Percentiles rank a stretch among this genome's conserved stretches.
Evolutionary conservation across 2,329 filamentous ascomycete species (phyloP).

Genomic region (Colletotrichum higginsianum): DNA sequence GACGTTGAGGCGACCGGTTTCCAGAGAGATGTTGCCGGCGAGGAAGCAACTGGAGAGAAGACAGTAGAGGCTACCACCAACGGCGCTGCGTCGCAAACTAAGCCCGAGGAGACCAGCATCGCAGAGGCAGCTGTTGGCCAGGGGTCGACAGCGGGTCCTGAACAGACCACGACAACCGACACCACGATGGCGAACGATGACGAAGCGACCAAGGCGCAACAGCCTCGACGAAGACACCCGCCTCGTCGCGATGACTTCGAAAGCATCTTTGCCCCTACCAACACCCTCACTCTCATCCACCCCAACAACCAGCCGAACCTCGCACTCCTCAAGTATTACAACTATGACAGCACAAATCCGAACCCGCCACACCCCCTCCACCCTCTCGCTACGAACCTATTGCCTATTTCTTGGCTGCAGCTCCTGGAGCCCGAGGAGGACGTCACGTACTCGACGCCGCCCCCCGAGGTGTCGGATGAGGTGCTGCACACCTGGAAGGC

Average conservation of each 20-base stretch:
- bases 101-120: slow-evolving; percentile 6
- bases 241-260: slow-evolving; percentile 65
- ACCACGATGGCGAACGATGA: slow-evolving; percentile 7
- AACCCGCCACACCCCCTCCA: slow-evolving; percentile 72
- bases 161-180: slow-evolving; percentile 14
- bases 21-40: slow-evolving; percentile 36
- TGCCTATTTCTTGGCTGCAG: slow-evolving; percentile 92
- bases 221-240: slow-evolving; percentile 18
- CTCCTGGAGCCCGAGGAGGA: slow-evolving; percentile 84
- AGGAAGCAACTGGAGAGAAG: slow-evolving; percentile 29
- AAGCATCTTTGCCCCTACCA: slow-evolving; percentile 77
- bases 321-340: slow-evolving; percentile 89
- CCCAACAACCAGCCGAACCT: slow-evolving; percentile 90
- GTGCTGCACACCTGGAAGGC: slow-evolving; percentile 81
- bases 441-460: slow-evolving; percentile 78
- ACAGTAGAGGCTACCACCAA: slow-evolving; percentile 8
- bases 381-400: slow-evolving; percentile 85
- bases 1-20: slow-evolving; percentile 49
- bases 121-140: slow-evolving; percentile 8
- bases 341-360: slow-evolving; percentile 80
- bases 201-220: slow-evolving; percentile 20
- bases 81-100: neutral
- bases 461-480: slow-evolving; percentile 71
- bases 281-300: slow-evolving; percentile 86
- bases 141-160: slow-evolving; percentile 7